These are phyloP conservation scores for Tillandsia leiboldiana DNA, from an alignment of 176 grass and related monocot genomes.

Conservation along the genomic window DNA sequence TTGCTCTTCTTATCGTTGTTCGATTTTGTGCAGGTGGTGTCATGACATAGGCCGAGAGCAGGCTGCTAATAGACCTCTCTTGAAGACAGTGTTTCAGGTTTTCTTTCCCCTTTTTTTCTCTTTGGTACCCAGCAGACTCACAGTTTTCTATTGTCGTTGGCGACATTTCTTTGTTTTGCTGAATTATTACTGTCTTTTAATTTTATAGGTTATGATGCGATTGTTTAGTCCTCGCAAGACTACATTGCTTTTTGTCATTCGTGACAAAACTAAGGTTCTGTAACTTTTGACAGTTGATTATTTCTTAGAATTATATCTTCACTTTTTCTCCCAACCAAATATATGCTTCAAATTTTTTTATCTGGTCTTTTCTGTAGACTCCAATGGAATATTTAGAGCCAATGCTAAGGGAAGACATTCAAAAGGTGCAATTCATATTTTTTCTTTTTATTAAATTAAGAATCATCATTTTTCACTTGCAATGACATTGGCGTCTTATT, in stretches of 20 bases:
- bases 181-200: conserved; percentile 9
- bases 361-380: conserved; percentile 34
- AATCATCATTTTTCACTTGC: conserved; percentile 14
- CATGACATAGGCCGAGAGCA: conserved; percentile 85
- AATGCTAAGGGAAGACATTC: conserved; percentile 74
- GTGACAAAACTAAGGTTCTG: conserved; percentile 78
- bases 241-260: conserved; percentile 65
- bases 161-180: conserved; percentile 11
- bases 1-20: background rate
- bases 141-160: conserved; percentile 1
- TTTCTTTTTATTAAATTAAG: conserved; percentile 17
- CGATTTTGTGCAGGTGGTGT: conserved; percentile 56
- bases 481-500: background rate
- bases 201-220: conserved; percentile 55
- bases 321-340: background rate
- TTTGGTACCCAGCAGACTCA: conserved; percentile 6
- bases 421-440: conserved; percentile 38
- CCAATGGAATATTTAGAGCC: conserved; percentile 61
- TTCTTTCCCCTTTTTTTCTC: conserved; percentile 1
- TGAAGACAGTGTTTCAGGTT: conserved; percentile 81
- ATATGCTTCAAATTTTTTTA: conserved; percentile 9
- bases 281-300: background rate
- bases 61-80: conserved; percentile 64
- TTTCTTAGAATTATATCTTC: background rate
- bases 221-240: conserved; percentile 59